A percentile compares a stretch with the other conserved stretches of the same genome.
Conservation (phyloP, 139 green algal genomes). For the Marvania coccoides region DNA sequence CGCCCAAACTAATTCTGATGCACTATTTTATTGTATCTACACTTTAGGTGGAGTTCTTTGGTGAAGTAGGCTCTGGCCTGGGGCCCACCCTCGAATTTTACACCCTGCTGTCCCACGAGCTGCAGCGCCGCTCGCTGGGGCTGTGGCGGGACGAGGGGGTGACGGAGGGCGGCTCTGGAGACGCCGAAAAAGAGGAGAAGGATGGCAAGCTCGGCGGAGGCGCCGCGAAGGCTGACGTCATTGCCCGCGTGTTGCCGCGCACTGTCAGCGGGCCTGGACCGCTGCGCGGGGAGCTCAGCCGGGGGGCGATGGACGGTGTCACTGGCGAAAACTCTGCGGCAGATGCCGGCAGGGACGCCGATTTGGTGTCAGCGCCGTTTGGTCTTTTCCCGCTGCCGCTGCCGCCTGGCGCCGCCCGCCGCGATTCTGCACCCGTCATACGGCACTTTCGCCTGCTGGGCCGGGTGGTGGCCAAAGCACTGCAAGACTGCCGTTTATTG, state of each 20-base stretch:
- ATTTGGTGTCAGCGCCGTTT: conserved; percentile 65
- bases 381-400: conserved; percentile 85
- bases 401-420: background rate
- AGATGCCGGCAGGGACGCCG: background rate
- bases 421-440: conserved; percentile 7
- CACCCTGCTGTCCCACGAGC: conserved; percentile 87
- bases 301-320: background rate
- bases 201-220: background rate
- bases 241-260: background rate
- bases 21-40: too few species aligned
- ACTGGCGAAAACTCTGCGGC: too few species aligned
- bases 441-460: conserved; percentile 84
- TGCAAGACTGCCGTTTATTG: conserved; percentile 89
- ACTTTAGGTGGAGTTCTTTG: conserved; percentile 94
- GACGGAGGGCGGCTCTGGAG: background rate
- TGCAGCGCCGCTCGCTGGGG: conserved; percentile 65
- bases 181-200: conserved; percentile 12
- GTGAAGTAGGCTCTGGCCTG: conserved; percentile 88
- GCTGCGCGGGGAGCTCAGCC: background rate
- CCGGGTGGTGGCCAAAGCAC: conserved; percentile 76
- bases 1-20: too few species aligned
- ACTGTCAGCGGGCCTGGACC: background rate
- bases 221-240: background rate
- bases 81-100: conserved; percentile 98
- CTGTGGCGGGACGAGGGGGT: conserved; percentile 77